A percentile compares a stretch with the other conserved stretches of the same genome.
Conservation (phyloP, 768 basidiomycete genomes). For the Dendrothele bispora region DNA sequence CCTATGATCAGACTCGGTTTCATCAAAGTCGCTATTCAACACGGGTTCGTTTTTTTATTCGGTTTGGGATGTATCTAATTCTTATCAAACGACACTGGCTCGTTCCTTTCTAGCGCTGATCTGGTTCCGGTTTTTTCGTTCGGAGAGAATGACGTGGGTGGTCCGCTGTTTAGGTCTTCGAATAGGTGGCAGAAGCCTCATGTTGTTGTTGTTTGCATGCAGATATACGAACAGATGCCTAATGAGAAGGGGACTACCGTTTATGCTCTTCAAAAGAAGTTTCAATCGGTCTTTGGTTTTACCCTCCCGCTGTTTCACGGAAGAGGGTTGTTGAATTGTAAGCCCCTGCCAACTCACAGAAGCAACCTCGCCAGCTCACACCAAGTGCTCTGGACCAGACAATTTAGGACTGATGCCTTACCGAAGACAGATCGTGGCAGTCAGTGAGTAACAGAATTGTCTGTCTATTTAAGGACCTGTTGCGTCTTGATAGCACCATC, state of each 20-base stretch:
- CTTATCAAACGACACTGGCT: no score
- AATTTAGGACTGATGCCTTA: conserved; percentile 96
- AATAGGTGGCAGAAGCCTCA: not conserved
- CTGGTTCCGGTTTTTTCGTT: conserved; percentile 98
- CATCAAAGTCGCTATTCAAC: conserved; percentile 90
- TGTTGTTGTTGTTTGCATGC: conserved; percentile 1
- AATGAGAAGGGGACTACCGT: conserved; percentile 91
- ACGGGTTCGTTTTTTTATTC: conserved; percentile 61
- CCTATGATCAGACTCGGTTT: conserved; percentile 70
- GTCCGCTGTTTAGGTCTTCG: not conserved
- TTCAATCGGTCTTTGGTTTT: conserved; percentile 92
- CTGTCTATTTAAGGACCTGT: not conserved
- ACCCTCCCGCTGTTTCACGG: conserved; percentile 98
- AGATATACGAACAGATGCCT: conserved; percentile 98
- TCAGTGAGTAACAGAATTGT: conserved; percentile 62
- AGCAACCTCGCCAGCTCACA: not conserved
- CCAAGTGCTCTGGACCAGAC: conserved; percentile 46
- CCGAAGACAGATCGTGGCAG: conserved; percentile 91
- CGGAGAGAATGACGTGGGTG: conserved; percentile 93
- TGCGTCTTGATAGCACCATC: not conserved
- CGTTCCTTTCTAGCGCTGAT: conserved; percentile 69
- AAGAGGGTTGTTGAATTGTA: conserved; percentile 91
- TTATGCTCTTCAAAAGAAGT: conserved; percentile 84
- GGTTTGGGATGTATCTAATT: conserved; percentile 3
- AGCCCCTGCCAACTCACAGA: conserved; percentile 17